Percentiles rank a stretch among this genome's conserved stretches.
Evolutionary conservation across 169 alveolate genomes (phyloP).

Genomic region (Babesia divergens): DNA sequence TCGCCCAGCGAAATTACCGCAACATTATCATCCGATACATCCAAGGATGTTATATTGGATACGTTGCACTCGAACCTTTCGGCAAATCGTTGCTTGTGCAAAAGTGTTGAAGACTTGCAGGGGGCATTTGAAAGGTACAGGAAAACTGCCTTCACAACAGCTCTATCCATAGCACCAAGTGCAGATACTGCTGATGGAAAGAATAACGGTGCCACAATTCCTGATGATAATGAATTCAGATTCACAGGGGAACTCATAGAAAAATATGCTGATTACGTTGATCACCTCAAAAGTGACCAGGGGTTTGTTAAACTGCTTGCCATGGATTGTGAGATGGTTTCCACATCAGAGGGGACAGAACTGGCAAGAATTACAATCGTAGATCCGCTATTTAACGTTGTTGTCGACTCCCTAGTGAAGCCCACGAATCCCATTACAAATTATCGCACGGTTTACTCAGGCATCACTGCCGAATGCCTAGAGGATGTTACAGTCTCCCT

Average conservation of each 20-base stretch:
- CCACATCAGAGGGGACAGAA: constrained; percentile 37
- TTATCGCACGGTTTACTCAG: constrained; percentile 67
- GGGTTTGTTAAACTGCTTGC: constrained; percentile 48
- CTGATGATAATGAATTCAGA: not conserved
- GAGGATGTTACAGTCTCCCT: constrained; percentile 46
- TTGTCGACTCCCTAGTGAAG: constrained; percentile 58
- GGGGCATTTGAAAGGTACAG: not conserved
- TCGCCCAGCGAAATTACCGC: not conserved
- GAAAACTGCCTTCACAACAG: not conserved
- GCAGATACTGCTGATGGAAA: not conserved
- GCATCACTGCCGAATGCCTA: constrained; percentile 58
- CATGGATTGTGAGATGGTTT: constrained; percentile 70
- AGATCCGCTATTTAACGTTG: constrained; percentile 56
- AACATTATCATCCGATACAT: not conserved
- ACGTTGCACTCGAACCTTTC: not conserved
- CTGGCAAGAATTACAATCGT: constrained; percentile 64
- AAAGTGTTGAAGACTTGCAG: not conserved
- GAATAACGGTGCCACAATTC: not conserved
- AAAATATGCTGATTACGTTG: not conserved
- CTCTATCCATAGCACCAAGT: not conserved
- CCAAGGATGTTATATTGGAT: constrained; percentile 1
- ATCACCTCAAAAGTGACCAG: constrained; percentile 11
- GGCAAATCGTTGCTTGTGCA: constrained; percentile 1
- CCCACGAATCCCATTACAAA: constrained; percentile 53
- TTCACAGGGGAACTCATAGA: not conserved